Evolutionary conservation across 1,139 yeast species (phyloP), one percentile per base, ranked within the genome.

Genomic region (Sugiyamaella novakii): DNA sequence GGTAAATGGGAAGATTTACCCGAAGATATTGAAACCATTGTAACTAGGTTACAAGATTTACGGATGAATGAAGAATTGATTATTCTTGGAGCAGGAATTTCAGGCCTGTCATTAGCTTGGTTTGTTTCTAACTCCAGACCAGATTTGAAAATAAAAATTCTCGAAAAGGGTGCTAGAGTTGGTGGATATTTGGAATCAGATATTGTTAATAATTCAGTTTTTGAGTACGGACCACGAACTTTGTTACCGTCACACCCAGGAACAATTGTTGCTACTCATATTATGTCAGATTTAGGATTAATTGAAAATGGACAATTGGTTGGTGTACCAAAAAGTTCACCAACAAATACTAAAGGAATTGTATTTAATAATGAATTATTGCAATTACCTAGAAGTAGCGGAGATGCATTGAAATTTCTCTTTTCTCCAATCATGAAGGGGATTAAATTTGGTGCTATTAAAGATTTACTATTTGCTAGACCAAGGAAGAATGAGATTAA

Each of bases 171-270:
- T 1, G 46, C 61, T 1, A 69, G 79, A 41, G 70, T 80, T 5
- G 97, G 97, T 14, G 98, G 98, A 0, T 89, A 87, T 79, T 85
- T 92, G 63, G 69, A 76, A 35, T 78, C 94, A 7, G 59, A 54
- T 7, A 52, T 33, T 0, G 54, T 42, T 12, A 58, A 50, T 4
- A 33, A 41, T 15, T 55, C 61, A 1, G 38, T 66, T 17, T 62
- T 69, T 43, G 76, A 72, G 48, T 62, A 63, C 38, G 76, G 77
- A 0, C 77, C 76, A 3, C 62, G 76, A 21, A 72, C 76, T 4
- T 54, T 73, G 36, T 60, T 72, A 42, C 74, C 73, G 1, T 56
- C 65, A 10, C 69, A 68, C 36, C 61, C 67, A 0, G 74, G 73
- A 2, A 61, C 71, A 0, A 52, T 55, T 18, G 51, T 67, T 7